These are phyloP conservation scores for Cercophora sp. DNA, from an alignment of 495 filamentous ascomycete species.

Conservation along the genomic window DNA sequence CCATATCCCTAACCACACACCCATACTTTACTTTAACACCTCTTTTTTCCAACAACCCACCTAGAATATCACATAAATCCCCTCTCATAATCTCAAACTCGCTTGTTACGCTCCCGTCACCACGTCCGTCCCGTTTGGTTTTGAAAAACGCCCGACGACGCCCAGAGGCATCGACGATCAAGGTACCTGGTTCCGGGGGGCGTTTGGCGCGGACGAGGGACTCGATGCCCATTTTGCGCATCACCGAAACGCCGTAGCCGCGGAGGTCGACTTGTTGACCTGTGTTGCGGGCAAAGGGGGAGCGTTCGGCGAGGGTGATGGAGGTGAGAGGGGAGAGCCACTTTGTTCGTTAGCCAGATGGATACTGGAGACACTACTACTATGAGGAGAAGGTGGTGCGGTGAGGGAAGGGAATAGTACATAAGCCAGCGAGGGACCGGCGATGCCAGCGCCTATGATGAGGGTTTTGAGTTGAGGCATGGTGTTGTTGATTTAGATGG, in stretches of 20 bases:
- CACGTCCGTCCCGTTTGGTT: background rate
- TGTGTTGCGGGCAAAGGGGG: background rate
- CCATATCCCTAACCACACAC: conserved; percentile 28
- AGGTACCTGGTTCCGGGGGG: background rate
- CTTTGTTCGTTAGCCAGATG: too few species aligned
- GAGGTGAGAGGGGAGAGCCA: too few species aligned
- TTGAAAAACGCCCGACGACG: background rate
- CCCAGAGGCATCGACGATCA: background rate
- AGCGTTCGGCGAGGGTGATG: background rate
- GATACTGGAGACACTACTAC: too few species aligned
- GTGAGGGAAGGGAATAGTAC: too few species aligned
- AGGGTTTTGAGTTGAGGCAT: background rate
- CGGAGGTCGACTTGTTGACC: background rate
- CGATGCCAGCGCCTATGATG: background rate
- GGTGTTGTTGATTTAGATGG: too few species aligned
- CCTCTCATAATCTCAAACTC: conserved; percentile 4
- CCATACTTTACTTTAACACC: conserved; percentile 21
- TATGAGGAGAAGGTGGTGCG: too few species aligned
- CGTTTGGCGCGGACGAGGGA: background rate
- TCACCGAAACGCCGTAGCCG: background rate
- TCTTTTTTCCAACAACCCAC: background rate
- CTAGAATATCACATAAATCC: background rate
- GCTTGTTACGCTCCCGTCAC: background rate
- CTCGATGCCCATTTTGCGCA: background rate
- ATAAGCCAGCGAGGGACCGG: background rate